These are phyloP conservation scores for Exidia glandulosa DNA, from an alignment of 768 basidiomycete genomes.

Conservation along the genomic window DNA sequence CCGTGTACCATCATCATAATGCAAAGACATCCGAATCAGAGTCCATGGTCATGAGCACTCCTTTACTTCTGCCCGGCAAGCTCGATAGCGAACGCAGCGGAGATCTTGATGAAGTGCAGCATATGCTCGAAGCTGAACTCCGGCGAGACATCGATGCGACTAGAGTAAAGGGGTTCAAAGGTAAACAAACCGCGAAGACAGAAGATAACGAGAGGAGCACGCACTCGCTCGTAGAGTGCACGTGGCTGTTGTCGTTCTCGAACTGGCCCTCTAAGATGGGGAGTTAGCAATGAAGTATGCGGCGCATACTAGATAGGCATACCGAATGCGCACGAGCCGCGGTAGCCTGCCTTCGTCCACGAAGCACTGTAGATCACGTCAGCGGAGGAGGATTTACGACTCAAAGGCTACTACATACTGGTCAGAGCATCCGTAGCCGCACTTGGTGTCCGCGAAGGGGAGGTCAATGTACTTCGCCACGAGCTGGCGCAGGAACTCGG, in stretches of 20 bases:
- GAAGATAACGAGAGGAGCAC: constrained; percentile 17
- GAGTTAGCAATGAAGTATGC: not conserved
- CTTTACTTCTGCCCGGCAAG: constrained; percentile 30
- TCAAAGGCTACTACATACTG: constrained; percentile 40
- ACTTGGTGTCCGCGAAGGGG: constrained; percentile 79
- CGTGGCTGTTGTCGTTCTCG: constrained; percentile 69
- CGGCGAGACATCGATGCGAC: constrained; percentile 71
- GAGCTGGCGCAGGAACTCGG: constrained; percentile 66
- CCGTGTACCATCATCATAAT: too few relatives aligned
- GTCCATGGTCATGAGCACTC: too few relatives aligned
- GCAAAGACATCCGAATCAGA: too few relatives aligned
- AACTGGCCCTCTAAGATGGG: constrained; percentile 46
- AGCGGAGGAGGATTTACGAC: not conserved
- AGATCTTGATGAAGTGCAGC: constrained; percentile 74
- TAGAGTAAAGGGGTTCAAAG: constrained; percentile 20
- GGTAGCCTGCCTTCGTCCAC: constrained; percentile 80
- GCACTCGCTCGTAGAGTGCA: constrained; percentile 74
- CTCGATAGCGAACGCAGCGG: constrained; percentile 69
- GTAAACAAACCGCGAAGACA: constrained; percentile 4
- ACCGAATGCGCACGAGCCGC: constrained; percentile 77
- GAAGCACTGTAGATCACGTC: constrained; percentile 44
- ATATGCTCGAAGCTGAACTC: constrained; percentile 90
- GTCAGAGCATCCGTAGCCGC: constrained; percentile 91
- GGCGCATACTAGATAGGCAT: constrained; percentile 15
- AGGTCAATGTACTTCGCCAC: constrained; percentile 74